Base-by-base conservation (phyloP, 2,329 filamentous ascomycete species). In the Colletotrichum horii region DNA sequence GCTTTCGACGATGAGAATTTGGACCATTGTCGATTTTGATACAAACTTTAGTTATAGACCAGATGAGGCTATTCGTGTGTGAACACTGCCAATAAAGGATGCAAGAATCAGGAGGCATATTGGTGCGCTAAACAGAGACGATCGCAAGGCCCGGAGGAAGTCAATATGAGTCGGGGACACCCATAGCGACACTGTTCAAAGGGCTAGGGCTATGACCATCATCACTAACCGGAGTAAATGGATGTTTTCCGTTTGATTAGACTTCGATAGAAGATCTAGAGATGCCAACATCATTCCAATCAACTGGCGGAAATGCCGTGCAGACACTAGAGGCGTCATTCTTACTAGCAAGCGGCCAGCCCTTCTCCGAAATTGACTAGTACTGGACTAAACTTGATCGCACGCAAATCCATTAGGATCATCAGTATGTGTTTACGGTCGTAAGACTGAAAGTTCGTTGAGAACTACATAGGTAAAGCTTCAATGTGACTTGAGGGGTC, bases 61-160 rank as follows among this genome's bases (percentile, higher is more conserved):
- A 58, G 5, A 16, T 8, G 26, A 24, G 24, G 26, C 15, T 14
- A 26, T 58, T 0, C 55, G 14, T 16, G 55, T 58, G 24, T 58
- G n/a, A 28, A 4, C 6, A 22, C 4, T 3, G 0, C 0, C 0
- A 8, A 52, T 4, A 14, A 7, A 22, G n/a, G 19, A 52, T n/a
- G n/a, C n/a, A 0, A n/a, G 22, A n/a, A 52, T 8, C 8, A 14
- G 2, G 4, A 3, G 43, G 11, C n/a, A 2, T 14, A 22, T 12
- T 52, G 11, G 6, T 22, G 11, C 11, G 22, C n/a, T 52, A 1
- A 14, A 14, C 22, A 8, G 43, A 52, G n/a, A 52, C 3, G 11
- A 22, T 14, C 7, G 0, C 2, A 22, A 6, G n/a, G n/a, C 2
- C 5, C 4, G 11, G n/a, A 52, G n/a, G 4, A 14, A 14, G 43